Evolutionary conservation across 129 eudicot species (phyloP).

Genomic region (Flaveria brownii): DNA sequence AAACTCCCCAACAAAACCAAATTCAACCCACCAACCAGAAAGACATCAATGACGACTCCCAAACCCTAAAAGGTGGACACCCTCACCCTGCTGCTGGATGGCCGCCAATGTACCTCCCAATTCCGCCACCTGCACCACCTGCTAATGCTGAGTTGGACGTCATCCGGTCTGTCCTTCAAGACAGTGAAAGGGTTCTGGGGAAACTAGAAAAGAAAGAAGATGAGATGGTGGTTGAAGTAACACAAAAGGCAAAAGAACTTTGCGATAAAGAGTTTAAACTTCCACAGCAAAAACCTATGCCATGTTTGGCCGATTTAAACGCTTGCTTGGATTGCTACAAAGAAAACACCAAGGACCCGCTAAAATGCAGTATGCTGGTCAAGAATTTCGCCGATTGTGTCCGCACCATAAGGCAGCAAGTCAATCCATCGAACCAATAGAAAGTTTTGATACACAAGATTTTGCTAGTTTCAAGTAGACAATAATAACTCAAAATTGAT

Average conservation of each 20-base stretch:
- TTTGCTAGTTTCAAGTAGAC: constrained; percentile 26
- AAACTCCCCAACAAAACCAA: constrained; percentile 37
- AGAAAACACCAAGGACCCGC: constrained; percentile 60
- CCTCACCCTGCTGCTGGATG: constrained; percentile 48
- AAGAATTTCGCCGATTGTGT: constrained; percentile 67
- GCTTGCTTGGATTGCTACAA: constrained; percentile 77
- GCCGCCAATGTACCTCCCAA: constrained; percentile 70
- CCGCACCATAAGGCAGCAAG: constrained; percentile 62
- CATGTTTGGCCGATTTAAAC: constrained; percentile 63
- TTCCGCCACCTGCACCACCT: constrained; percentile 38
- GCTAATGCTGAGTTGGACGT: constrained; percentile 58
- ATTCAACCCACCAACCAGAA: constrained; percentile 28
- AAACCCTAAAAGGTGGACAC: constrained; percentile 33
- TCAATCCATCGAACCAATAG: constrained; percentile 38
- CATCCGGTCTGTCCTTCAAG: constrained; percentile 60
- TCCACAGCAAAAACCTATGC: constrained; percentile 68
- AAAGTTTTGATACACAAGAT: constrained; percentile 5
- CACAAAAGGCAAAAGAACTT: constrained; percentile 80
- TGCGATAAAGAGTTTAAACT: constrained; percentile 88
- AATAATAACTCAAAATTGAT: constrained; percentile 31
- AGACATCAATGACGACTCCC: constrained; percentile 37
- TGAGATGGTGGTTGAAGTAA: constrained; percentile 66
- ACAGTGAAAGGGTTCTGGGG: constrained; percentile 71
- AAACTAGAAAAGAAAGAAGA: constrained; percentile 66
- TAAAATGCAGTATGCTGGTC: constrained; percentile 68